A percentile compares a stretch with the other conserved stretches of the same genome.
phyloP scores from a whole-genome alignment of 371 early-diverging fungal genomes.

The Mortierella sp. region DNA sequence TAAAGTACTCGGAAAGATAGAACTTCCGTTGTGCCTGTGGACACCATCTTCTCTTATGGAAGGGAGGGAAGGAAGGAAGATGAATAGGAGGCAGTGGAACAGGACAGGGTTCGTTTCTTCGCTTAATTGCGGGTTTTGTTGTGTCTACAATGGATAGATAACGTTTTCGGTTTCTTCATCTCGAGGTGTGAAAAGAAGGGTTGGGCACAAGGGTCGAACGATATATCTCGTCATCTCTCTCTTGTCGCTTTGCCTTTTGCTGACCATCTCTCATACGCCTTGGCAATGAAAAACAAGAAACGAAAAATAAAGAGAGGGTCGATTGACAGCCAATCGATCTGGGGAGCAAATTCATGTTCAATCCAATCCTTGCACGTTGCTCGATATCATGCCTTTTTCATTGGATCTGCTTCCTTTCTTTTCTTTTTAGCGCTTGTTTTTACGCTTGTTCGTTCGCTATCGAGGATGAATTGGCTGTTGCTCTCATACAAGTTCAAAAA shows the following conservation, averaged over 20 bases:
- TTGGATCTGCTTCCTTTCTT: not conserved
- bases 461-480: not conserved
- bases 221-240: too few relatives aligned
- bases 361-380: not conserved
- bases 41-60: not conserved
- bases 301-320: not conserved
- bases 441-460: not conserved
- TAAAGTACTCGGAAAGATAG: constrained; percentile 1
- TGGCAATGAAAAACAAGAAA: not conserved
- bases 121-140: too few relatives aligned
- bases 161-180: not conserved
- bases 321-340: constrained; percentile 4
- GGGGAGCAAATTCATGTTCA: not conserved
- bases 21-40: constrained; percentile 11
- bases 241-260: not conserved
- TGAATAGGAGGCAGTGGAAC: too few relatives aligned
- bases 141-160: not conserved
- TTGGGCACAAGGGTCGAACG: too few relatives aligned
- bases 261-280: not conserved
- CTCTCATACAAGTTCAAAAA: not conserved
- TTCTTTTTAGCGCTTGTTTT: not conserved
- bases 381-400: not conserved
- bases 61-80: not conserved
- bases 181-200: not conserved
- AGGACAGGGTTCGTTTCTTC: too few relatives aligned